Evolutionary conservation across 1,284 basidiomycete species (phyloP).

Genomic region (Microbotryomycetes sp.): DNA sequence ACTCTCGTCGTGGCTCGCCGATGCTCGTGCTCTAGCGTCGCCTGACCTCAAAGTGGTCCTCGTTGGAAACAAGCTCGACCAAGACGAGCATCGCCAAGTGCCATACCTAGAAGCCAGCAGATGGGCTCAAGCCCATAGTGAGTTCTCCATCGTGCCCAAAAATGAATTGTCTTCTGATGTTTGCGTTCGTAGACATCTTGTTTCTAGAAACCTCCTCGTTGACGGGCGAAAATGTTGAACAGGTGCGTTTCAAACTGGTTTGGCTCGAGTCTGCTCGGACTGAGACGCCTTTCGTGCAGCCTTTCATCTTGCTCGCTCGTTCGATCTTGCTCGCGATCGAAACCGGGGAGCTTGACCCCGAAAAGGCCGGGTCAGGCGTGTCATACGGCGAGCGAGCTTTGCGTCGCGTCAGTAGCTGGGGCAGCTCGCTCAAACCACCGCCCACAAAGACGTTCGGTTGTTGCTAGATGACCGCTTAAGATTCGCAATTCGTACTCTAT

Average conservation of each 20-base stretch:
- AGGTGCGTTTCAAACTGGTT: slow-evolving; percentile 9
- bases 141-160: slow-evolving; percentile 22
- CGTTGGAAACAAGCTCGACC: slow-evolving; percentile 92
- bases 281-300: slow-evolving; percentile 46
- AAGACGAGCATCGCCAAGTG: slow-evolving; percentile 88
- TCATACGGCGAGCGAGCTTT: slow-evolving; percentile 91
- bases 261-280: background rate
- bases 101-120: slow-evolving; percentile 86
- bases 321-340: slow-evolving; percentile 91
- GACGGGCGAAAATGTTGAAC: slow-evolving; percentile 83
- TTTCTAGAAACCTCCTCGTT: slow-evolving; percentile 90
- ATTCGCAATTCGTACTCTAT: no score
- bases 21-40: slow-evolving; percentile 77
- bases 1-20: slow-evolving; percentile 69
- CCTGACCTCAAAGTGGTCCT: slow-evolving; percentile 82
- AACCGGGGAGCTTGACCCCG: slow-evolving; percentile 81
- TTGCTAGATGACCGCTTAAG: no score
- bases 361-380: slow-evolving; percentile 85
- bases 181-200: slow-evolving; percentile 60
- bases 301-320: slow-evolving; percentile 82
- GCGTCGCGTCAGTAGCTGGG: slow-evolving; percentile 64
- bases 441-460: background rate
- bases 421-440: background rate
- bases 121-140: slow-evolving; percentile 92
- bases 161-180: background rate